Base-by-base conservation (phyloP, 352 stramenopile genomes). In the Lagenidium sp. region DNA sequence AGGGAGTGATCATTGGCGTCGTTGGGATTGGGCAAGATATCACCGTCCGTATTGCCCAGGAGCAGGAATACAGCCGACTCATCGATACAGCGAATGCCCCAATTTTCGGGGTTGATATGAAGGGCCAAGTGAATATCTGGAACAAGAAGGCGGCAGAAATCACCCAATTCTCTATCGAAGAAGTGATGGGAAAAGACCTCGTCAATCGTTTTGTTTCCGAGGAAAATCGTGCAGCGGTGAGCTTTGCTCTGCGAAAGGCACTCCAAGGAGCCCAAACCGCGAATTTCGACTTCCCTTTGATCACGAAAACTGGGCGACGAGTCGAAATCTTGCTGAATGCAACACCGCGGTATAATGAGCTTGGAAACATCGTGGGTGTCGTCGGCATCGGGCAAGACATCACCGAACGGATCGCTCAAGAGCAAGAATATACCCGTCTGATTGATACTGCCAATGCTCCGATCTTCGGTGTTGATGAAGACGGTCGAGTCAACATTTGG, bases 371-470 rank as follows among this genome's bases (percentile, higher is more conserved):
- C 25, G 41, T 57, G 41, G 51, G 58, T 57, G 28, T 55, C 41
- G 34, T 53, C 61, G 31, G 51, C 55, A 94, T 63, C 49, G 72
- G 36, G 39, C 63, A 77, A 45, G 68, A 79, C 34, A 66, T 71
- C 39, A 62, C 60, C 2, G 50, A 57, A 34, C 45, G 52, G 7
- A 65, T 60, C 35, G 60, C 55, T 5, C 77, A 89, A 43, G 77
- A 89, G 19, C 77, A 86, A 36, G 76, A 89, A 41, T 89, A 89
- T 46, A 69, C 62, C 0, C 71, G 77, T n/a, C 51, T 94, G 3
- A 89, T 95, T 39, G 82, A 95, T 40, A 91, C 71, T 23, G 81
- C 82, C 0, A 93, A 95, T 44, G 72, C 78, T 2, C 76, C 81
- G 1, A 93, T 93, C 36, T 89, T 94, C 35, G 82, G 79, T 31